Evolutionary conservation across 345 rosid species (phyloP).

Genomic region (Viola odorata): DNA sequence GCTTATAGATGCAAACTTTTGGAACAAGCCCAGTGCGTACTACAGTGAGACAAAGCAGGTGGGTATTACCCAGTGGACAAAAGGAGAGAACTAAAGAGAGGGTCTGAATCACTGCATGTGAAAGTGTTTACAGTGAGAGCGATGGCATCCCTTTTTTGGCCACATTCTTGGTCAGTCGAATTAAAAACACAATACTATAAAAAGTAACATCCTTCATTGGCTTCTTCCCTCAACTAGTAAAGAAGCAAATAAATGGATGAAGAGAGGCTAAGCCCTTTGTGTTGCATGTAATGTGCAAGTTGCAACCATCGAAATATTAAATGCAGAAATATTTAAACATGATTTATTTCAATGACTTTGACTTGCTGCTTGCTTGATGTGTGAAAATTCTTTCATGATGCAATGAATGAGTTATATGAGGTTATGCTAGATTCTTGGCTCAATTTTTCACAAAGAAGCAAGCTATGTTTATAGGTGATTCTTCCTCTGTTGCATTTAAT

Average conservation of each 20-base stretch:
- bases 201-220: conserved; percentile 20
- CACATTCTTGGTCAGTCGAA: conserved; percentile 16
- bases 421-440: not conserved
- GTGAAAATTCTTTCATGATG: not conserved
- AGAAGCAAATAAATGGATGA: conserved; percentile 1
- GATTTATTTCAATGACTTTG: not conserved
- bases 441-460: not conserved
- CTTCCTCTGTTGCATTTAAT: not conserved
- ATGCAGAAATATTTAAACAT: not conserved
- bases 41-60: too few species aligned
- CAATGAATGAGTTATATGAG: too few species aligned
- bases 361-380: not conserved
- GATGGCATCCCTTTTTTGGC: not conserved
- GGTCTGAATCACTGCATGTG: conserved; percentile 8
- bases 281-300: too few species aligned
- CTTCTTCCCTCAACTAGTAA: conserved; percentile 18
- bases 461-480: not conserved
- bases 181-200: conserved; percentile 16
- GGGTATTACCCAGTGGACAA: conserved; percentile 4
- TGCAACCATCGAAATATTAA: too few species aligned
- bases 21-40: too few species aligned
- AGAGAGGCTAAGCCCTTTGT: not conserved
- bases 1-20: too few species aligned
- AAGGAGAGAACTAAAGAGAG: not conserved
- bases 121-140: not conserved